Evolutionary conservation across 179 eudicot species (phyloP).

Genomic region (Silene coronaria): DNA sequence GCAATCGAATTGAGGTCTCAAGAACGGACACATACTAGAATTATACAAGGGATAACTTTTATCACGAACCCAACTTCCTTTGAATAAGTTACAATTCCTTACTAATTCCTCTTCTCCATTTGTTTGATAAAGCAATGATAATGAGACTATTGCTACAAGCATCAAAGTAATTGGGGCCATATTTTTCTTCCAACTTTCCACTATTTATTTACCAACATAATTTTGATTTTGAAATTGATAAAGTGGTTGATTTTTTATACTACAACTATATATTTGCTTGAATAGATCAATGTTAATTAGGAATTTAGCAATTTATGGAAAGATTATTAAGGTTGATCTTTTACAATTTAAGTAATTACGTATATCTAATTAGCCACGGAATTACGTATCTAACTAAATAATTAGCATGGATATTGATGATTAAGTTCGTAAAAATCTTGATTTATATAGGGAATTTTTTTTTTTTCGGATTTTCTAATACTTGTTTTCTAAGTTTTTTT

Average conservation of each 20-base stretch:
- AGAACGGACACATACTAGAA: slow-evolving; percentile 42
- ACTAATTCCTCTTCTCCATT: neutral
- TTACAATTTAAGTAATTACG: neutral
- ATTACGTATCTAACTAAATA: neutral
- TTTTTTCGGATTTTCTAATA: no score
- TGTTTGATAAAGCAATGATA: neutral
- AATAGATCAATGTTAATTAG: neutral
- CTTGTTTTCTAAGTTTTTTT: no score
- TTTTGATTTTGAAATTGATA: neutral
- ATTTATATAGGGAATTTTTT: no score
- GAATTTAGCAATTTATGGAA: neutral
- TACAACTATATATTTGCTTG: no score
- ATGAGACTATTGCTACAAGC: neutral
- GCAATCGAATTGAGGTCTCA: slow-evolving; percentile 37
- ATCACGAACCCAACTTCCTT: slow-evolving; percentile 53
- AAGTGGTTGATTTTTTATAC: neutral
- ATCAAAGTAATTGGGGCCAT: neutral
- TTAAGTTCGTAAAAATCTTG: neutral
- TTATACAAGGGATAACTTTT: slow-evolving; percentile 36
- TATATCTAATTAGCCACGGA: neutral
- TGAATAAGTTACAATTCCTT: slow-evolving; percentile 35
- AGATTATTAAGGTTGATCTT: neutral
- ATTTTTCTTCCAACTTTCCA: neutral
- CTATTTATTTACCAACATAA: neutral
- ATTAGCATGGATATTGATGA: neutral